Conservation (phyloP, 345 rosid species). For the Acer negundo region DNA sequence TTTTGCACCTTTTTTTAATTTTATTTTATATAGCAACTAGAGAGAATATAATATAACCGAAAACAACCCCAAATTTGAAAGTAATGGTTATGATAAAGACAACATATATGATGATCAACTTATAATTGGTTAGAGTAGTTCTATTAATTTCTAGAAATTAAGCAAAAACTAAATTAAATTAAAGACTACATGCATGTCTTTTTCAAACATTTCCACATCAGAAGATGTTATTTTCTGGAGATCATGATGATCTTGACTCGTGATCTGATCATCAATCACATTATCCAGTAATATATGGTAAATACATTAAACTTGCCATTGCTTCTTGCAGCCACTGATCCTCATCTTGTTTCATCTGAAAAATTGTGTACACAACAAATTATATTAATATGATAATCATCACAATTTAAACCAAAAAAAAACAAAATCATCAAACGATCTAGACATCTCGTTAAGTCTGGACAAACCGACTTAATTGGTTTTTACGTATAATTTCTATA, state of each 20-base stretch:
- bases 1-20: background rate
- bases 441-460: too few relatives aligned
- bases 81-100: slow-evolving; percentile 3
- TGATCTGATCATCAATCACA: background rate
- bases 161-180: background rate
- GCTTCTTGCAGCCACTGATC: slow-evolving; percentile 79
- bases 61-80: slow-evolving; percentile 4
- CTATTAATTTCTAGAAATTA: background rate
- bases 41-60: background rate
- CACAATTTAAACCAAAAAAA: background rate
- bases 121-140: background rate
- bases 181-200: background rate
- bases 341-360: slow-evolving; percentile 59
- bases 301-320: slow-evolving; percentile 63
- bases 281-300: slow-evolving; percentile 48
- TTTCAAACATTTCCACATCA: slow-evolving; percentile 4
- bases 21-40: slow-evolving; percentile 2
- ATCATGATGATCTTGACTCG: background rate
- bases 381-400: background rate
- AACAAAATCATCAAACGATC: background rate
- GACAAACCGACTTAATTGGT: too few relatives aligned
- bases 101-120: background rate
- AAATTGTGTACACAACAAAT: background rate
- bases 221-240: background rate
- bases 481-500: too few relatives aligned